Evolutionary conservation across 2,329 filamentous ascomycete genomes (phyloP), one percentile per base, ranked within the genome.

Genomic region (Arthrobotrys iridis): DNA sequence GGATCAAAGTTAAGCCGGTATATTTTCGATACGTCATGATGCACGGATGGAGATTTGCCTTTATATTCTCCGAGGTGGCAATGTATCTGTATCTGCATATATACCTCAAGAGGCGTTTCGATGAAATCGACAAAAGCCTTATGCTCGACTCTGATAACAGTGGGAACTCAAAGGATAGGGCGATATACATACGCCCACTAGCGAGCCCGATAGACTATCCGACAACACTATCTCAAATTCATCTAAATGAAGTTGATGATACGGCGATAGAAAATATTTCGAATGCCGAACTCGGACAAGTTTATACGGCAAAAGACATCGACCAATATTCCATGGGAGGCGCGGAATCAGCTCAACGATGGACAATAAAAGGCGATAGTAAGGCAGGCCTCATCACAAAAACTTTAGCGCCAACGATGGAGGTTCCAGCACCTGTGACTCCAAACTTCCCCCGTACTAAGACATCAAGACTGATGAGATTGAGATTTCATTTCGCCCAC

Each of bases 1-100:
- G 84, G 84, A 84, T 85, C 68, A 78, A 80, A 5, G 74, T 79
- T 8, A 74, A 80, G 1, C 79, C 81, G 13, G 75, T 80, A 24
- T 81, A 81, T 8, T 79, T 84, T 18, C 82, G 84, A 28, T 85
- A 85, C 67, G 81, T 79, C 1, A 79, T 85, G 46, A 83, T 82
- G 0, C 84, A 85, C 67, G 83, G 81, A 43, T 85, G 83, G 84
- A 82, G 84, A 6, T 81, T 85, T 52, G 79, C 81, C 10, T 83
- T 85, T 45, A 83, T 85, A 57, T 72, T 83, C 35, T 78, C 78
- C 5, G 83, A 82, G 0, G 80, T 84, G 15, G 78, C 72, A 33
- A 82, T 84, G 13, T 85, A 85, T 65, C 78, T 81, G 0, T 84
- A 83, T 63, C 81, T 85, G 20, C 84, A 83, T 77, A 71, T 81